Evolutionary conservation across 2,329 filamentous ascomycete species (phyloP).

Genomic region (Malbranchea cinnamomea): DNA sequence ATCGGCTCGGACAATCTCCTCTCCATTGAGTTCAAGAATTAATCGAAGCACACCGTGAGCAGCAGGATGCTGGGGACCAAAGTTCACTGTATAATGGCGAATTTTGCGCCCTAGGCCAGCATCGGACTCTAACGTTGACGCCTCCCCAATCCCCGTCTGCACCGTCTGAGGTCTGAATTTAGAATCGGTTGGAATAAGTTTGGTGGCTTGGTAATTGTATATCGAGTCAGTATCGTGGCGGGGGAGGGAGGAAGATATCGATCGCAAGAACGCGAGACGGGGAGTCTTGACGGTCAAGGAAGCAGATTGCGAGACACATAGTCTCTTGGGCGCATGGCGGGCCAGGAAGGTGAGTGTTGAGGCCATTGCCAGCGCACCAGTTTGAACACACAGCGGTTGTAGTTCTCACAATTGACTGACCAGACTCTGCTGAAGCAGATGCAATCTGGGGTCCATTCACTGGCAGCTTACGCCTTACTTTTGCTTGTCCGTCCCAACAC

Average conservation of each 20-base stretch:
- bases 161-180: conserved; percentile 25
- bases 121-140: conserved; percentile 32
- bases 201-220: conserved; percentile 34
- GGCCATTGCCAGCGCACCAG: conserved; percentile 40
- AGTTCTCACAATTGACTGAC: too few relatives aligned
- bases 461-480: conserved; percentile 3
- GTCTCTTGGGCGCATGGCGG: conserved; percentile 43
- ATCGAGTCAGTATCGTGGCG: conserved; percentile 40
- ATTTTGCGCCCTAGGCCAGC: conserved; percentile 56
- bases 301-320: conserved; percentile 39
- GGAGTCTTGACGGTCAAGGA: conserved; percentile 23
- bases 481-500: conserved; percentile 1
- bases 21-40: conserved; percentile 94
- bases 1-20: conserved; percentile 92
- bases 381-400: too few relatives aligned
- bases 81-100: conserved; percentile 98
- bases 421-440: conserved; percentile 6
- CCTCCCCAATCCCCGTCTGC: conserved; percentile 2
- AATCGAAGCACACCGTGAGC: conserved; percentile 95
- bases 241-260: conserved; percentile 40
- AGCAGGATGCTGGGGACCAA: conserved; percentile 94
- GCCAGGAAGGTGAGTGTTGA: conserved; percentile 45
- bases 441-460: too few relatives aligned
- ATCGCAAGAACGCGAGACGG: conserved; percentile 34
- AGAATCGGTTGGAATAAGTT: conserved; percentile 43